phyloP scores from a whole-genome alignment of 495 filamentous ascomycete genomes.

The Penicillium fimorum region DNA sequence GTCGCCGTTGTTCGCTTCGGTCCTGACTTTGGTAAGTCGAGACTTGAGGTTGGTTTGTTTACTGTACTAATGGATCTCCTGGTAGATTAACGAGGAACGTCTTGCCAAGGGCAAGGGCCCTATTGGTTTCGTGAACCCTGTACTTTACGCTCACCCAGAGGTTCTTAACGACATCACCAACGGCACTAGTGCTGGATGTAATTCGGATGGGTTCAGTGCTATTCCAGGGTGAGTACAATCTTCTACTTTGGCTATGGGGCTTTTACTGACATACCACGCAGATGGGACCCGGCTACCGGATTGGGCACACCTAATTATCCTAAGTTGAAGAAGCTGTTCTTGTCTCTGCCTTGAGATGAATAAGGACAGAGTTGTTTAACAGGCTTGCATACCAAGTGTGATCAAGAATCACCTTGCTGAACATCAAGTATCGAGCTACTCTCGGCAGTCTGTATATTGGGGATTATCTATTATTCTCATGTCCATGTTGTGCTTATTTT shows the following conservation, averaged over 20 bases:
- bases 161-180: conserved; percentile 51
- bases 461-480: background rate
- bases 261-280: conserved; percentile 7
- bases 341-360: conserved; percentile 28
- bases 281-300: conserved; percentile 56
- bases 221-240: conserved; percentile 34
- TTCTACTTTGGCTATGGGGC: background rate
- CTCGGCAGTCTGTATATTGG: background rate
- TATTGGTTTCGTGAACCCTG: conserved; percentile 54
- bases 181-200: conserved; percentile 49
- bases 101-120: conserved; percentile 44
- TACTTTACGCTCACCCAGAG: conserved; percentile 47
- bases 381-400: background rate
- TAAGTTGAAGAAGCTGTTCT: conserved; percentile 44
- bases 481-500: background rate
- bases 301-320: conserved; percentile 54
- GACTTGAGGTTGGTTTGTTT: background rate
- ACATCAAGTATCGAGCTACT: background rate
- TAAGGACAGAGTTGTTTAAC: background rate
- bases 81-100: conserved; percentile 48
- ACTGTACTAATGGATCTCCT: background rate
- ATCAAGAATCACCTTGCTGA: too few species aligned
- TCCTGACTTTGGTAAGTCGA: conserved; percentile 45
- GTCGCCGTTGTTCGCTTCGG: conserved; percentile 54
- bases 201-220: conserved; percentile 48